Evolutionary conservation across 2,329 filamentous ascomycete species (phyloP), one percentile per base, ranked within the genome.

Genomic region (Diaporthe citriasiana): DNA sequence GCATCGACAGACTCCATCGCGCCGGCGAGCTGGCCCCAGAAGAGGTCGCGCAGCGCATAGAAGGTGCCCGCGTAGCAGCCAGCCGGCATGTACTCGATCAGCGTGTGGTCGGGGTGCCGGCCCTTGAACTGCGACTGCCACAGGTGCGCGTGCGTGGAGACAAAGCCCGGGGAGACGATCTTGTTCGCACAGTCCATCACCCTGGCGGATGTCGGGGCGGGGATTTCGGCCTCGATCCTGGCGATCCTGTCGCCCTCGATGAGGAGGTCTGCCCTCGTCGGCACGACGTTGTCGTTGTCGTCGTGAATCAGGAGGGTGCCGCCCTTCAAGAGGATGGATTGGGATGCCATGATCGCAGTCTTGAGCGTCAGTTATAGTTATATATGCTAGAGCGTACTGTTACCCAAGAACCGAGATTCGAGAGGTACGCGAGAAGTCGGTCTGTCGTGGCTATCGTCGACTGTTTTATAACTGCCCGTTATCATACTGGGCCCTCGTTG

Each of bases 91-190:
- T 82, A 81, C 30, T 79, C 77, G 25, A 79, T 27, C 22, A 81
- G 74, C 9, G 76, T 76, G 3, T 78, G 76, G 69, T 81, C 75
- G 22, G 73, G 73, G 70, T 79, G 77, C 19, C 70, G 56, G 45
- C 77, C 78, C 70, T 82, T 82, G 53, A 81, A 76, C 50, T 78
- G 77, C n/a, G 79, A 78, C 76, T 87, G 84, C 85, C 85, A 88
- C 10, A 85, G 77, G 78, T 88, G 86, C 57, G 84, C 82, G 66
- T 85, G 85, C 1, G 84, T 84, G 75, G 85, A 83, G 60, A 86
- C 79, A 76, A 86, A 85, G 2, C 85, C 85, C 0, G 85, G 83
- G 2, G 80, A 83, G 50, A 85, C 77, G 30, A 86, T 80, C 74
- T 83, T 84, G 76, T 78, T 79, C 0, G 78, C 78, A 63, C 83